Evolutionary conservation across 2,329 filamentous ascomycete species (phyloP).

Genomic region (Beauveria sp.): DNA sequence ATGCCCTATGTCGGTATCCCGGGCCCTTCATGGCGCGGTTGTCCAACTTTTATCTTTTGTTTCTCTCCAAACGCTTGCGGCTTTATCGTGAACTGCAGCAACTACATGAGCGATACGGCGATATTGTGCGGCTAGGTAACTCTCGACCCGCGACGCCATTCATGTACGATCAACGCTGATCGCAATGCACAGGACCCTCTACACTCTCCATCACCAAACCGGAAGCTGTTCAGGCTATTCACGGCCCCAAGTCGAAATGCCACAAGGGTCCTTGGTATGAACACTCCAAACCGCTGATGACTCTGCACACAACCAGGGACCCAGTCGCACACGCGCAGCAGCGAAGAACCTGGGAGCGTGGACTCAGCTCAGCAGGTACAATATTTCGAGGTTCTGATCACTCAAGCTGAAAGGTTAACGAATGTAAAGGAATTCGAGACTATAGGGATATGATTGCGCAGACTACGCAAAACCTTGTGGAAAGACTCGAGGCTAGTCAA

Average conservation of each 20-base stretch:
- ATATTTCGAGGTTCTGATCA: no score
- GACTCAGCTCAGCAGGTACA: constrained; percentile 22
- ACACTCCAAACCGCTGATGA: constrained; percentile 20
- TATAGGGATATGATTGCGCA: not conserved
- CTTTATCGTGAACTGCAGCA: constrained; percentile 20
- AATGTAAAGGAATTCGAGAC: not conserved
- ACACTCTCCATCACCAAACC: constrained; percentile 25
- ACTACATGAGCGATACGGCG: constrained; percentile 22
- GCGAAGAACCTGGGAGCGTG: constrained; percentile 27
- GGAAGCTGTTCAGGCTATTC: constrained; percentile 20
- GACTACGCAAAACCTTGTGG: constrained; percentile 18
- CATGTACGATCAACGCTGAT: not conserved
- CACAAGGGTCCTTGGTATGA: constrained; percentile 28
- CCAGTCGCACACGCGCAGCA: constrained; percentile 22
- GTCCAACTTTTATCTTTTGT: constrained; percentile 20
- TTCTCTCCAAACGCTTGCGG: constrained; percentile 16
- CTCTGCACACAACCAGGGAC: constrained; percentile 24
- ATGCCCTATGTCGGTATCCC: constrained; percentile 20
- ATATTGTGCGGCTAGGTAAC: constrained; percentile 22
- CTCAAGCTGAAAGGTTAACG: no score
- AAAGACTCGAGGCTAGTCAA: constrained; percentile 16
- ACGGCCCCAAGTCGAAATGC: constrained; percentile 22
- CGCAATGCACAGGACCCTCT: constrained; percentile 14
- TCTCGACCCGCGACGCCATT: constrained; percentile 8
- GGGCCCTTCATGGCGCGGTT: constrained; percentile 20